Conservation (phyloP, 2,329 filamentous ascomycete genomes). For the Diaporthe velutina region DNA sequence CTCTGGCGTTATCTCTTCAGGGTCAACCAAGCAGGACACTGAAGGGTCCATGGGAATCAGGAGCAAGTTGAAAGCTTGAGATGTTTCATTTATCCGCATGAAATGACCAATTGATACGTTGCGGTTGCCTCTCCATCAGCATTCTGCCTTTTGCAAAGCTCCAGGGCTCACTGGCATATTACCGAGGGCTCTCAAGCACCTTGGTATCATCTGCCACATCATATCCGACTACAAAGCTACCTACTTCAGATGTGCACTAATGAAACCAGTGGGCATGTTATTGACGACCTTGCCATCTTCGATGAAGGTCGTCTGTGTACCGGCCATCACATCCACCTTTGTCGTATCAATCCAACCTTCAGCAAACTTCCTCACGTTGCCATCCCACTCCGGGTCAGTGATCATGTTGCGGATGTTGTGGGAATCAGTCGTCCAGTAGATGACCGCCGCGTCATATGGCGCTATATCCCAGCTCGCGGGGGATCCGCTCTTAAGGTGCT, state of each 20-base stretch:
- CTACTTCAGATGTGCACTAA: neutral
- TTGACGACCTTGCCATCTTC: slow-evolving; percentile 40
- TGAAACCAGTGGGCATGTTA: neutral
- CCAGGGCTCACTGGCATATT: neutral
- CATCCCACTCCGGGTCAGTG: neutral
- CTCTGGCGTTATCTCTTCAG: neutral
- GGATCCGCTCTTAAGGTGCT: slow-evolving; percentile 34
- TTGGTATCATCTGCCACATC: neutral
- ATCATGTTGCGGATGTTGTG: slow-evolving; percentile 42
- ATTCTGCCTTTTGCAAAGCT: neutral
- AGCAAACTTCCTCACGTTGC: neutral
- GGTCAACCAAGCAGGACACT: neutral
- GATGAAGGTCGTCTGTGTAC: slow-evolving; percentile 38
- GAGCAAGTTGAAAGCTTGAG: neutral
- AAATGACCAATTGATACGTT: neutral
- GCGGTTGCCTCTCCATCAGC: neutral
- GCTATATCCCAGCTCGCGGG: slow-evolving; percentile 40
- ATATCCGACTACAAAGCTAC: neutral
- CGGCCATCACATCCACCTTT: slow-evolving; percentile 38
- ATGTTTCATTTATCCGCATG: neutral
- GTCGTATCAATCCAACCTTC: slow-evolving; percentile 20
- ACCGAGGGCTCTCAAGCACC: neutral
- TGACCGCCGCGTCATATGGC: slow-evolving; percentile 38
- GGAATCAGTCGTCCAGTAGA: slow-evolving; percentile 38
- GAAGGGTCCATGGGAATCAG: neutral